A percentile compares a stretch with the other conserved stretches of the same genome.
phyloP scores from a whole-genome alignment of 108 stramenopile genomes.

The Chaetoceros muelleri region DNA sequence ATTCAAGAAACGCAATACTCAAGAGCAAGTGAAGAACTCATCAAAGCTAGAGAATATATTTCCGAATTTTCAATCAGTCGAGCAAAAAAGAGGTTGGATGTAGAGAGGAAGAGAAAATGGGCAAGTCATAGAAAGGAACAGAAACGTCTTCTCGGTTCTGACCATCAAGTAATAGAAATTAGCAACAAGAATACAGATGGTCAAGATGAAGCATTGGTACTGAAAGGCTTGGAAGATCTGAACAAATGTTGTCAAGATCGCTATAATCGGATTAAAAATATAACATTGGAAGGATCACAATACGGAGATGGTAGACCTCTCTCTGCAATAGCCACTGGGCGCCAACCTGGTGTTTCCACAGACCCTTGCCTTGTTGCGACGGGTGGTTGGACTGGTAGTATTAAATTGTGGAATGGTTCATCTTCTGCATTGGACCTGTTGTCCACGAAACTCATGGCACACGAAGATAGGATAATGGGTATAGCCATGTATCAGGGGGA shows the following conservation, averaged over 20 bases:
- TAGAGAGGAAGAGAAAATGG: conserved; percentile 44
- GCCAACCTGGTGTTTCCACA: conserved; percentile 10
- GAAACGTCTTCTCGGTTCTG: conserved; percentile 22
- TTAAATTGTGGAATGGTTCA: conserved; percentile 86
- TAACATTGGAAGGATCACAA: conserved; percentile 70
- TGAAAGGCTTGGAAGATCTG: conserved; percentile 38
- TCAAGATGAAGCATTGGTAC: conserved; percentile 16
- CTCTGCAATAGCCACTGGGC: conserved; percentile 43
- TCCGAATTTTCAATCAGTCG: conserved; percentile 56
- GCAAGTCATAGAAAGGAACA: conserved; percentile 45
- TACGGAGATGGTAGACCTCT: conserved; percentile 69
- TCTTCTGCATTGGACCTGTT: conserved; percentile 51
- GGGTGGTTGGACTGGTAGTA: conserved; percentile 82
- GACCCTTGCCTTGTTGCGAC: conserved; percentile 65
- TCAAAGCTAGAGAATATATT: conserved; percentile 64
- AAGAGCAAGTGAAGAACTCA: conserved; percentile 62
- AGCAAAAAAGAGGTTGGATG: conserved; percentile 54
- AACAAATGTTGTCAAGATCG: conserved; percentile 23
- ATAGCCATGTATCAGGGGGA: conserved; percentile 39
- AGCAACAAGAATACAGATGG: conserved; percentile 14
- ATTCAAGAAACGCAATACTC: conserved; percentile 78
- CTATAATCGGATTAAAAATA: conserved; percentile 41
- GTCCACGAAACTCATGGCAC: conserved; percentile 47
- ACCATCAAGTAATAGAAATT: conserved; percentile 6
- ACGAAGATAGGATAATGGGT: conserved; percentile 82